Conservation (phyloP, 345 rosid species). For the Clausena lansium region DNA sequence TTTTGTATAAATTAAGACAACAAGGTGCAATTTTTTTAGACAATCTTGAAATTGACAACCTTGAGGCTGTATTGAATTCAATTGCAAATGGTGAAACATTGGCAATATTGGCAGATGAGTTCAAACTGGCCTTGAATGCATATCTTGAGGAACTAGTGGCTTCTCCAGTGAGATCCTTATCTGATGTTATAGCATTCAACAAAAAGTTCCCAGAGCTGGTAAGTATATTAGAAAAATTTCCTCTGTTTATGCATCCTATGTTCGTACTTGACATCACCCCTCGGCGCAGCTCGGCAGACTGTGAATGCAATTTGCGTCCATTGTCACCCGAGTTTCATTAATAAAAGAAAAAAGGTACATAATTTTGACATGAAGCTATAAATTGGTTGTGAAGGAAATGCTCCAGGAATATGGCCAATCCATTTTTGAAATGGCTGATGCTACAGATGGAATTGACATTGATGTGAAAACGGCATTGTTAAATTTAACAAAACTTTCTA, state of each 20-base stretch:
- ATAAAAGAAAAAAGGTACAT: no score
- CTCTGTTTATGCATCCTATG: background rate
- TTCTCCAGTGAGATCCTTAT: constrained; percentile 31
- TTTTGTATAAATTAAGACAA: constrained; percentile 16
- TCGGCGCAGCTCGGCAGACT: no score
- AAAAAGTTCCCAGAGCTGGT: constrained; percentile 22
- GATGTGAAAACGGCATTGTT: constrained; percentile 22
- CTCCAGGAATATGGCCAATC: constrained; percentile 28
- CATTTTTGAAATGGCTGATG: constrained; percentile 20
- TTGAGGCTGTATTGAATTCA: background rate
- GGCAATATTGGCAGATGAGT: constrained; percentile 23
- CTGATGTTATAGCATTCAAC: constrained; percentile 33
- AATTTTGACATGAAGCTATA: no score
- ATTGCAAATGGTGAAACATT: constrained; percentile 11
- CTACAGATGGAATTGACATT: constrained; percentile 28
- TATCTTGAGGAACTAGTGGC: constrained; percentile 23
- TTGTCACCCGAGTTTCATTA: no score
- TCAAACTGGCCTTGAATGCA: constrained; percentile 28
- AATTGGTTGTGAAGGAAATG: constrained; percentile 29
- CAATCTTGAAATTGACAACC: constrained; percentile 18
- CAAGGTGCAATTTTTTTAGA: constrained; percentile 34
- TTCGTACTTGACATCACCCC: background rate
- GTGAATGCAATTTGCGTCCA: no score
- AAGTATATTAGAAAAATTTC: constrained; percentile 1
- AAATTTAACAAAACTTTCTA: constrained; percentile 13